phyloP scores from a whole-genome alignment of 2,329 filamentous ascomycete species.

The Sclerotinia nivalis region DNA sequence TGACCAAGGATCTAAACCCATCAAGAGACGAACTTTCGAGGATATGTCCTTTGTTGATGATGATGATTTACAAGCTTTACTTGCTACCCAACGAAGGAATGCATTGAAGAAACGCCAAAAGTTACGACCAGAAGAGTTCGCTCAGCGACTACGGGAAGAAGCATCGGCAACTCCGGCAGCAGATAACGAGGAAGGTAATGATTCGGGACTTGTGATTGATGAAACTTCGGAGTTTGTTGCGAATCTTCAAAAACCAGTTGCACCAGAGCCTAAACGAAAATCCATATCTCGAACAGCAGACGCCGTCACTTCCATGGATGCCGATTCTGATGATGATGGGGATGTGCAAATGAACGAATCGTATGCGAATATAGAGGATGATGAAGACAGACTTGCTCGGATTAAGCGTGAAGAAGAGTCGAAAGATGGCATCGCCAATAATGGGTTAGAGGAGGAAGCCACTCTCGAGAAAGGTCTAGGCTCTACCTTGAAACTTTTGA shows the following conservation, averaged over 20 bases:
- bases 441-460: constrained; percentile 82
- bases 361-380: constrained; percentile 45
- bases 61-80: constrained; percentile 83
- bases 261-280: constrained; percentile 51
- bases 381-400: constrained; percentile 51
- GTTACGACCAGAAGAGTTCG: constrained; percentile 81
- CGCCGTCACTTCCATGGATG: constrained; percentile 49
- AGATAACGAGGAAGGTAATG: constrained; percentile 56
- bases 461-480: constrained; percentile 77
- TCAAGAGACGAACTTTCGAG: constrained; percentile 64
- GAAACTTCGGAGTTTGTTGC: constrained; percentile 95
- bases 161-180: constrained; percentile 54
- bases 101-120: constrained; percentile 92
- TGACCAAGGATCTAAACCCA: constrained; percentile 55
- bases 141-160: constrained; percentile 72
- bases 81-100: constrained; percentile 78
- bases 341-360: constrained; percentile 45
- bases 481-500: constrained; percentile 77
- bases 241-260: constrained; percentile 69
- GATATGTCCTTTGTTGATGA: constrained; percentile 80
- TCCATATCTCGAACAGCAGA: constrained; percentile 44
- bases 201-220: constrained; percentile 79
- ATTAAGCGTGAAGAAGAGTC: constrained; percentile 51
- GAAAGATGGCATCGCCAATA: constrained; percentile 59
- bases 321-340: constrained; percentile 43